Evolutionary conservation across 345 rosid species (phyloP).

Genomic region (Salix purpurea): DNA sequence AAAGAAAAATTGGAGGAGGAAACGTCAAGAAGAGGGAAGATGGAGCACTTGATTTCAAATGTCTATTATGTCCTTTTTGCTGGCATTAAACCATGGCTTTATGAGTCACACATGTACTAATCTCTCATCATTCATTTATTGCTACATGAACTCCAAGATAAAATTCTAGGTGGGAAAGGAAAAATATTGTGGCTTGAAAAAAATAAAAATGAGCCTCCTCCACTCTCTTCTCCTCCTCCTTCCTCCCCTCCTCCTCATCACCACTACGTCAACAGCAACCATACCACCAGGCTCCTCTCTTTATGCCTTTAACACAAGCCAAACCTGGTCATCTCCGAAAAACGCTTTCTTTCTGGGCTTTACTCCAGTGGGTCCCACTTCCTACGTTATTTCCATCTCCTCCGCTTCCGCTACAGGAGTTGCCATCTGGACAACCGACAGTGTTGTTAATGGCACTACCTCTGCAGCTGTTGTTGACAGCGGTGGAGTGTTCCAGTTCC

Average conservation of each 20-base stretch:
- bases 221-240: not conserved
- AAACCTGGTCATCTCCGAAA: slow-evolving; percentile 39
- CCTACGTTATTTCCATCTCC: slow-evolving; percentile 41
- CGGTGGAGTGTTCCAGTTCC: slow-evolving; percentile 38
- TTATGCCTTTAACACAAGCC: slow-evolving; percentile 30
- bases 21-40: too few relatives aligned
- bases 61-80: too few relatives aligned
- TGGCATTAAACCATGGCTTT: too few relatives aligned
- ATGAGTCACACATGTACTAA: too few relatives aligned
- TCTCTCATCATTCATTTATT: too few relatives aligned
- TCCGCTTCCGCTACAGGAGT: slow-evolving; percentile 35
- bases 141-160: too few relatives aligned
- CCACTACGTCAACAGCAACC: slow-evolving; percentile 16
- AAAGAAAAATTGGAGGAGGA: too few relatives aligned
- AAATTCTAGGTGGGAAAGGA: too few relatives aligned
- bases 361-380: slow-evolving; percentile 22
- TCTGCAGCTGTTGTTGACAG: slow-evolving; percentile 36
- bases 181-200: too few relatives aligned
- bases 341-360: slow-evolving; percentile 43
- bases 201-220: not conserved
- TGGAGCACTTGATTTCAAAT: too few relatives aligned
- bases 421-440: slow-evolving; percentile 38
- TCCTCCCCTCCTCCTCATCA: not conserved
- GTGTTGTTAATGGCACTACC: not conserved
- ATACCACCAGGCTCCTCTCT: slow-evolving; percentile 43